phyloP scores from a whole-genome alignment of 495 filamentous ascomycete genomes.

The Penicillium turbatum region DNA sequence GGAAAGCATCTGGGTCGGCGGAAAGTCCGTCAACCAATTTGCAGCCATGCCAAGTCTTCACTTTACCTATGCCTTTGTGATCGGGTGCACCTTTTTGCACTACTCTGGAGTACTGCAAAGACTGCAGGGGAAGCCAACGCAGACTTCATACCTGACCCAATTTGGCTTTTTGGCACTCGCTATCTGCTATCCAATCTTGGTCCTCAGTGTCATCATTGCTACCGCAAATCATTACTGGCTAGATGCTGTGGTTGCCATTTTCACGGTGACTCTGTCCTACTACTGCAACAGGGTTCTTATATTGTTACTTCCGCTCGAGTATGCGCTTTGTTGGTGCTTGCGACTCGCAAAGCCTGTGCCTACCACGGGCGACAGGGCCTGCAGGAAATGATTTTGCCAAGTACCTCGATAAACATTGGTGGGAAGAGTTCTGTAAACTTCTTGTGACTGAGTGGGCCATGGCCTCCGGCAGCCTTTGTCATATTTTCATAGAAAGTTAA shows the following conservation, averaged over 20 bases:
- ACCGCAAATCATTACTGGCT: slow-evolving; percentile 67
- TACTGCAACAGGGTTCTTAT: slow-evolving; percentile 50
- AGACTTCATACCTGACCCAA: slow-evolving; percentile 38
- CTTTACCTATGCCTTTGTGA: slow-evolving; percentile 57
- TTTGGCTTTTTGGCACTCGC: slow-evolving; percentile 45
- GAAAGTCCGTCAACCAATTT: slow-evolving; percentile 53
- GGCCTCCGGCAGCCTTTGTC: neutral
- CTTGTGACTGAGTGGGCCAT: neutral
- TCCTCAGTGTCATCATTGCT: slow-evolving; percentile 58
- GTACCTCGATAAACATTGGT: too few species aligned
- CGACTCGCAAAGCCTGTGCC: slow-evolving; percentile 55
- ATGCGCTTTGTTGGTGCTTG: slow-evolving; percentile 50
- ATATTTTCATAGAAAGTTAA: too few species aligned
- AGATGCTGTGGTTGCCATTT: slow-evolving; percentile 53
- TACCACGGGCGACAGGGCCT: slow-evolving; percentile 42
- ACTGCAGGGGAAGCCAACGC: slow-evolving; percentile 31
- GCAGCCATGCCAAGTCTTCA: slow-evolving; percentile 58
- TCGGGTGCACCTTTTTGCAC: slow-evolving; percentile 56
- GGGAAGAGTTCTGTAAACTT: too few species aligned
- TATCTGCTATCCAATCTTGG: slow-evolving; percentile 52
- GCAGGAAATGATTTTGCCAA: neutral
- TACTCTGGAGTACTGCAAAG: slow-evolving; percentile 51
- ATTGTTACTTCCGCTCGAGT: slow-evolving; percentile 54
- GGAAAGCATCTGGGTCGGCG: slow-evolving; percentile 56
- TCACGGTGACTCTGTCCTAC: slow-evolving; percentile 48